Evolutionary conservation across 176 grass and related monocot genomes (phyloP), one percentile per base, ranked within the genome.

Genomic region (Tillandsia fasciculata): DNA sequence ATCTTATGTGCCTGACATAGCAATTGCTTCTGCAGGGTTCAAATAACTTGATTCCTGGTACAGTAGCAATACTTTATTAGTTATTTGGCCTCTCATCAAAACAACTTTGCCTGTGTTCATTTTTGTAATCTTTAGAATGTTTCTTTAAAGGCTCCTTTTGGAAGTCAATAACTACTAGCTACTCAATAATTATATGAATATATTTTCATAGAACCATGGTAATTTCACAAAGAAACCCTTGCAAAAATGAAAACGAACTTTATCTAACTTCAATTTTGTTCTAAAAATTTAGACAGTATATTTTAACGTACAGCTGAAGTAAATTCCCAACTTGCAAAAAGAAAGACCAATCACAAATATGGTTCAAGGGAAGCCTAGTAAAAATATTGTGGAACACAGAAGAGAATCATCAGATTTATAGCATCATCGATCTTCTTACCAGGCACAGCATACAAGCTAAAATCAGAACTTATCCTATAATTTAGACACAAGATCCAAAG

Each of bases 311-410:
- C 33, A 42, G 33, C 33, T 7, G 33, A 42, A 42, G 4, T 42
- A 42, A 42, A 42, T 42, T 42, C 4, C 33, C 33, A 0, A 42
- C 4, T 42, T 7, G 4, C 5, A 42, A 42, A 42, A 42, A 42
- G 3, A 42, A 42, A 42, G 33, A 42, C 3, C 33, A 42, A 42
- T 42, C 33, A 42, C 33, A 42, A 42, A 42, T 33, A 42, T 42
- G 33, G 3, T 42, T 42, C 56, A 18, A 61, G 15, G n/a, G 22
- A 23, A 18, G 22, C 8, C 0, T 3, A 61, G 17, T 18, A 42
- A 67, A 67, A 10, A 66, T 67, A 49, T 67, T 22, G 53, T 57
- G 53, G 53, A 61, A 61, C 3, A 61, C 15, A 61, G 56, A 61
- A 61, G 56, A 61, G 56, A 61, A 61, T 10, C 56, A 61, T 61